These are phyloP conservation scores for Eustoma russellianum DNA, from an alignment of 257 asterid genomes.

Conservation along the genomic window DNA sequence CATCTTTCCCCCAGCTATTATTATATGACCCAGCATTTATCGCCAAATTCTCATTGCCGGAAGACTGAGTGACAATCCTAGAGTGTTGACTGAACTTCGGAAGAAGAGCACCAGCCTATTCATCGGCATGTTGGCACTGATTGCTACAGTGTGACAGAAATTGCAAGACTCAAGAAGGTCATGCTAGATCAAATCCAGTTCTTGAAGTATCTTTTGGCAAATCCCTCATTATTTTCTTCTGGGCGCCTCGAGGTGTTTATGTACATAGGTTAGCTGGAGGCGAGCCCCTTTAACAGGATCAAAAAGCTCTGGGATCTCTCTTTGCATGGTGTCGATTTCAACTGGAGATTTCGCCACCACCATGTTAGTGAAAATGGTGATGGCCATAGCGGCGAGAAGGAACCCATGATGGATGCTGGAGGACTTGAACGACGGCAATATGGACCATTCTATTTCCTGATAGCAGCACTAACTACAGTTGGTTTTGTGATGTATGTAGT, in stretches of 20 bases:
- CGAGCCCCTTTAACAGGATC: constrained; percentile 65
- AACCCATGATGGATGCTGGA: constrained; percentile 62
- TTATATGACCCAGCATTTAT: constrained; percentile 51
- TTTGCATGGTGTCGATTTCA: constrained; percentile 78
- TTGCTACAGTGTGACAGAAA: constrained; percentile 52
- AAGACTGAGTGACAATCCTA: constrained; percentile 35
- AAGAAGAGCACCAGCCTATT: constrained; percentile 73
- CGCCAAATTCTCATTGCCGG: constrained; percentile 36
- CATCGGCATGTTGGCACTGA: constrained; percentile 57
- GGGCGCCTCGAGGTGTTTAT: constrained; percentile 82
- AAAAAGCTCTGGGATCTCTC: constrained; percentile 66
- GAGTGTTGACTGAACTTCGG: constrained; percentile 76
- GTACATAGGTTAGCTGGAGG: constrained; percentile 71
- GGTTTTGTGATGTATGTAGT: constrained; percentile 37
- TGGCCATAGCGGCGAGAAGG: constrained; percentile 38
- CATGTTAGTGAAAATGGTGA: constrained; percentile 49
- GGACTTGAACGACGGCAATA: constrained; percentile 47
- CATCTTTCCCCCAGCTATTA: constrained; percentile 65
- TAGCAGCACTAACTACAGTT: constrained; percentile 33
- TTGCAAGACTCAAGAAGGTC: constrained; percentile 27
- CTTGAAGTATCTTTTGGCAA: constrained; percentile 58
- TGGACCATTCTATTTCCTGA: constrained; percentile 58
- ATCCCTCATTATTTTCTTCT: constrained; percentile 59
- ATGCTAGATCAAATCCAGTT: constrained; percentile 25
- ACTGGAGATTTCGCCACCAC: constrained; percentile 62